Evolutionary conservation across 495 filamentous ascomycete species (phyloP), one percentile per base, ranked within the genome.

Genomic region (Xylaria grammica): DNA sequence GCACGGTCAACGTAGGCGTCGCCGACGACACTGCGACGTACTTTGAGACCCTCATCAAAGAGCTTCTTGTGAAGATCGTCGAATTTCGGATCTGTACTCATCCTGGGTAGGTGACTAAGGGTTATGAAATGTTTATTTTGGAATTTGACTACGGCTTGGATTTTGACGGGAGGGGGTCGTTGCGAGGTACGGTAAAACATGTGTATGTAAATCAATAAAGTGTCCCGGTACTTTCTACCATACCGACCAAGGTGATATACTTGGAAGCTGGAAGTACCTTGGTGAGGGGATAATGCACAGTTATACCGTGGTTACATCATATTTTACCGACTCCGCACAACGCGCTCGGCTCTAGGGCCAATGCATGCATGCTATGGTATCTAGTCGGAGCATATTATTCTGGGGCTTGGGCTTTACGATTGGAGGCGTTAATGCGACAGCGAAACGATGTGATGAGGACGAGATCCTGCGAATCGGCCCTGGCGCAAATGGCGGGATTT

Each of bases 1-100:
- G 82, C 70, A 3, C 68, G 64, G 58, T 85, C 77, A 32, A 88
- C 85, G 56, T 85, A 83, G 11, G 66, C 70, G 44, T 85, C 76
- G 13, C 85, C 84, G n/a, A 81, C 75, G 30, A 86, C 84, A 38
- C 70, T 71, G 15, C 79, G 75, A 5, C 85, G 83, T 56, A 83
- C 76, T 55, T 82, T 78, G 42, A 87, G 74, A 26, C 85, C 85
- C 58, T 82, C 77, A 1, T 85, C 77, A 68, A 84, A 86, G 60
- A 87, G 79, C 17, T 76, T 65, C 57, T 82, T 77, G 77, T 85
- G 84, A 22, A 74, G 63, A 19, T 63, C 63, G 44, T 72, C 54
- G 46, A 74, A 67, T 48, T 72, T 73, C 42, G 71, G 69, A 46
- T 74, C 69, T 42, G 69, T 72, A 72, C 69, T 78, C 72, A 70